A percentile compares a stretch with the other conserved stretches of the same genome.
Evolutionary conservation across 192 early-diverging fungal species (phyloP).

Genomic region (Coemansia sp.): DNA sequence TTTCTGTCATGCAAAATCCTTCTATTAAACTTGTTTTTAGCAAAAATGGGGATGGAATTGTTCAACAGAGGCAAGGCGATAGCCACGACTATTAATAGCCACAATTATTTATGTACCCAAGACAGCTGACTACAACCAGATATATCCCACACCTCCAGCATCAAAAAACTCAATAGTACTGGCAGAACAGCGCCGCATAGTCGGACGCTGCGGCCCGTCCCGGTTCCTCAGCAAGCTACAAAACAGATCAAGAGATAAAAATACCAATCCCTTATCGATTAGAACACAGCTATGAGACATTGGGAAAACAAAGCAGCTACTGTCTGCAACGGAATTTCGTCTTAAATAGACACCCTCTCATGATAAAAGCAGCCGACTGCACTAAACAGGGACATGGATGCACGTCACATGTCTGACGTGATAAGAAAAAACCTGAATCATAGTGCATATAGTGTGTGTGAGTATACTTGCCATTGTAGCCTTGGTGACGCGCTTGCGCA

Average conservation of each 20-base stretch:
- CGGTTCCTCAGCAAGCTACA: conserved; percentile 53
- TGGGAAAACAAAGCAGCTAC: no score
- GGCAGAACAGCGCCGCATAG: conserved; percentile 43
- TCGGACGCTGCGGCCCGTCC: conserved; percentile 32
- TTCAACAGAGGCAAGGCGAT: background rate
- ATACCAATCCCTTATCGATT: background rate
- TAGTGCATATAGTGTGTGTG: background rate
- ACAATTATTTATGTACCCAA: background rate
- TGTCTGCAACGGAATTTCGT: background rate
- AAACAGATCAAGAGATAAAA: background rate
- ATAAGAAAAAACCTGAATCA: background rate
- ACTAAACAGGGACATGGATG: background rate
- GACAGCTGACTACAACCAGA: conserved; percentile 2
- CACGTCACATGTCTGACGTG: background rate
- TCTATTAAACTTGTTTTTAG: no score
- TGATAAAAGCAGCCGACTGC: background rate
- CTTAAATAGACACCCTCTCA: conserved; percentile 1
- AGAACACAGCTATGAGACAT: background rate
- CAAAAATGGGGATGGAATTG: background rate
- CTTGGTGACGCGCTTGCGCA: conserved; percentile 52
- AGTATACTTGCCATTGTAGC: conserved; percentile 48
- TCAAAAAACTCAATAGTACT: conserved; percentile 27
- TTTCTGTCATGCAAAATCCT: no score
- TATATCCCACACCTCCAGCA: no score
- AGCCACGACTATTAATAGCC: background rate